A percentile compares a stretch with the other conserved stretches of the same genome.
phyloP scores from a whole-genome alignment of 495 filamentous ascomycete species.

The Talaromyces ruber region DNA sequence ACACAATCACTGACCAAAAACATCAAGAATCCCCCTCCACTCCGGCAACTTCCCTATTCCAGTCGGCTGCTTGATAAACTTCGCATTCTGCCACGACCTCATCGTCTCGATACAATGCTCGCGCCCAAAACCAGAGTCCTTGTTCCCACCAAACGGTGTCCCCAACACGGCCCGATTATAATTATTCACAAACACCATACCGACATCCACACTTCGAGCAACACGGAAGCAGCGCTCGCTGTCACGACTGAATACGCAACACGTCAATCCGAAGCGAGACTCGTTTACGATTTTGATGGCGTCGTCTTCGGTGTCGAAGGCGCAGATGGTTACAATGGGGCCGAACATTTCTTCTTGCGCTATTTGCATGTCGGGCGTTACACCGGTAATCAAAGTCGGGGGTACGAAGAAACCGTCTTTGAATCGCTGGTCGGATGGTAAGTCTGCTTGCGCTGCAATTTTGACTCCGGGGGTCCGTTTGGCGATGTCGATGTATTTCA shows the following conservation, averaged over 20 bases:
- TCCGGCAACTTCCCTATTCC: not conserved
- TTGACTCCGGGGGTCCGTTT: too few species aligned
- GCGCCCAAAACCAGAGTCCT: not conserved
- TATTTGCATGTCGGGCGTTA: not conserved
- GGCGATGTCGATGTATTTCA: too few species aligned
- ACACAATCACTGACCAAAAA: not conserved
- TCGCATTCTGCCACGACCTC: not conserved
- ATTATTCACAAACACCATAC: not conserved
- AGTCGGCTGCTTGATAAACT: not conserved
- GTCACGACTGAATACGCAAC: not conserved
- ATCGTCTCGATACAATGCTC: not conserved
- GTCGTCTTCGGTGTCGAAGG: not conserved
- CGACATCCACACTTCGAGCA: not conserved
- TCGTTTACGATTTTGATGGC: not conserved
- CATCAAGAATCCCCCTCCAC: not conserved
- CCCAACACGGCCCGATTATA: not conserved
- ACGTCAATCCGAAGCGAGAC: not conserved
- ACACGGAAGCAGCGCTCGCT: not conserved
- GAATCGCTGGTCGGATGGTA: not conserved
- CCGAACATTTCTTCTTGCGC: not conserved
- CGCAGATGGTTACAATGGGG: not conserved
- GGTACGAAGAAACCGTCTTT: not conserved
- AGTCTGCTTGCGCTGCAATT: too few species aligned
- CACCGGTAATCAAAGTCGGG: not conserved
- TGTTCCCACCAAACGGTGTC: too few species aligned